Evolutionary conservation across 192 early-diverging fungal genomes (phyloP), one percentile per base, ranked within the genome.

Genomic region (Coemansia sp.): DNA sequence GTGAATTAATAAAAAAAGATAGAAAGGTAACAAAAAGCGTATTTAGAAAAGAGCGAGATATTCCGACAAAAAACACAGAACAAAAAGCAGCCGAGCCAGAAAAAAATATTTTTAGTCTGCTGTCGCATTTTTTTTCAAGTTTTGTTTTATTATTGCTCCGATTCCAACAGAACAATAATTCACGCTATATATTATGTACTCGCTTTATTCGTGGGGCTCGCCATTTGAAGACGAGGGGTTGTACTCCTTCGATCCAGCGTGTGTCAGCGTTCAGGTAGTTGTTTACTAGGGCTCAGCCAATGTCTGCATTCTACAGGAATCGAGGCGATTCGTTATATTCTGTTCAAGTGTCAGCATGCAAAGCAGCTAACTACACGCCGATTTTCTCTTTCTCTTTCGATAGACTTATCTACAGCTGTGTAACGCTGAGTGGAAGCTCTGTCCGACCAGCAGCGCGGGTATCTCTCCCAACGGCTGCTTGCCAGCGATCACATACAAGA

Each of bases 381-480:
- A 22, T 22, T 17, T 52, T 52, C 14, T 0, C 10, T 48, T 20
- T 54, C 4, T 30, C 12, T 5, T 20, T 20, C 5, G 6, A 57
- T 77, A 77, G 76, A 54, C 77, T 25, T 81, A 81, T 34, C 54
- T 81, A 25, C 79, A 73, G 69, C 58, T 81, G n/a, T 61, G 67
- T 67, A 67, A 73, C n/a, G 71, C 56, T 18, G 64, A 75, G 3
- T 81, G 79, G 79, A 63, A 68, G 67, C 73, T 81, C 10, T 56
- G 54, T 61, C 67, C 57, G 33, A 61, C 64, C 33, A 81, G 68
- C 62, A 70, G 56, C 61, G 57, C 70, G 4, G 64, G 57, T 30
- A 63, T 75, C 11, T 81, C 79, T 28, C 73, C 70, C 8, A 76
- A 60, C 42, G 48, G 64, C 33, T 73, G 70, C 16, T 64, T 81